Percentiles rank a stretch among this genome's conserved stretches.
phyloP scores from a whole-genome alignment of 2,329 filamentous ascomycete species.

The Neoarthrinium moseri region DNA sequence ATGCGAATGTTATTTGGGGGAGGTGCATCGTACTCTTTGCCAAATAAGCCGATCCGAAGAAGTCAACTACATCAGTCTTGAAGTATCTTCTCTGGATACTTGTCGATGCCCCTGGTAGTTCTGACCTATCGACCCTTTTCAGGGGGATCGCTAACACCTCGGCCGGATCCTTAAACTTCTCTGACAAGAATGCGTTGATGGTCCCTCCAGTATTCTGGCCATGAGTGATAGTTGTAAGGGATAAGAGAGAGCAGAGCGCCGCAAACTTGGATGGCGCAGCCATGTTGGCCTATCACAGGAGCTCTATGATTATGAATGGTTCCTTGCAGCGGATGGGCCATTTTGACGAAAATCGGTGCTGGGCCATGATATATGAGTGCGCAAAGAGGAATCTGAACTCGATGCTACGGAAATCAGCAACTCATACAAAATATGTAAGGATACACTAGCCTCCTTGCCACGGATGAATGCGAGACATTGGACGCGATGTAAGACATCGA shows the following conservation, averaged over 20 bases:
- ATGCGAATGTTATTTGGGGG: background rate
- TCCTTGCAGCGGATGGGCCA: background rate
- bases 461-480: slow-evolving; percentile 8
- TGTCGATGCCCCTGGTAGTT: slow-evolving; percentile 18
- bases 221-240: too few relatives aligned
- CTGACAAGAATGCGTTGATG: slow-evolving; percentile 6
- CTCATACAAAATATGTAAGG: slow-evolving; percentile 2
- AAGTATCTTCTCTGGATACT: slow-evolving; percentile 25
- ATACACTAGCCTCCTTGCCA: slow-evolving; percentile 4
- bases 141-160: slow-evolving; percentile 26
- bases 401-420: slow-evolving; percentile 13
- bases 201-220: too few relatives aligned
- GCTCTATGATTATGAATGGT: too few relatives aligned
- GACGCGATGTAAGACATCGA: slow-evolving; percentile 7
- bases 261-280: background rate
- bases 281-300: background rate
- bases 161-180: slow-evolving; percentile 12
- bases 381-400: slow-evolving; percentile 15
- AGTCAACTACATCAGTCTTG: slow-evolving; percentile 23
- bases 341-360: background rate
- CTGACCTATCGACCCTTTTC: slow-evolving; percentile 21
- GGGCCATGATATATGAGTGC: background rate
- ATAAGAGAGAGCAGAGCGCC: background rate
- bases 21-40: slow-evolving; percentile 22
- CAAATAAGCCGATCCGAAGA: slow-evolving; percentile 29